Evolutionary conservation across 257 asterid species (phyloP).

Genomic region (Solanum chmielewskii): DNA sequence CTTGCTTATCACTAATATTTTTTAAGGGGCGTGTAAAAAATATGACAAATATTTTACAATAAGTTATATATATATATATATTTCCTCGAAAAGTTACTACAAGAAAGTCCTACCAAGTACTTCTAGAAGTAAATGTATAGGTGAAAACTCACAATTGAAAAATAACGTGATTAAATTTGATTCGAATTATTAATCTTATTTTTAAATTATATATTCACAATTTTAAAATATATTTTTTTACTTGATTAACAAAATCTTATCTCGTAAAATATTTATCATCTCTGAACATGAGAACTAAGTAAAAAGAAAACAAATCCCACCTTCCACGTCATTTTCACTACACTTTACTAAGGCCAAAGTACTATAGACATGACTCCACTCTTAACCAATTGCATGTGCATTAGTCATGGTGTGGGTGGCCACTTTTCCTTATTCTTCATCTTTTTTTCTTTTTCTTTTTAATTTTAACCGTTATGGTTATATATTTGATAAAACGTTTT

Average conservation of each 20-base stretch:
- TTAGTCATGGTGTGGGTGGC: conserved; percentile 32
- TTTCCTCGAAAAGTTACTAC: neutral
- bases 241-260: rapidly evolving
- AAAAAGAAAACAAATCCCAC: conserved; percentile 5
- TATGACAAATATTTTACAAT: neutral
- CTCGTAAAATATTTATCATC: too few species aligned
- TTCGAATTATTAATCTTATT: rapidly evolving
- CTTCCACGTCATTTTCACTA: neutral
- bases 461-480: neutral
- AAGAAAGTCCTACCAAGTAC: neutral
- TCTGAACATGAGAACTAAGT: neutral
- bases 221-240: rapidly evolving
- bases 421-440: conserved; percentile 29
- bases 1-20: too few species aligned
- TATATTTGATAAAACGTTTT: rapidly evolving
- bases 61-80: neutral
- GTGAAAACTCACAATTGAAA: neutral
- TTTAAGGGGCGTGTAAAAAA: neutral
- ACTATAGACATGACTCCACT: conserved; percentile 40
- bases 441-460: neutral
- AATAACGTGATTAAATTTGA: too few species aligned
- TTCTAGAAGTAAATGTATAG: neutral
- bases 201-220: too few species aligned
- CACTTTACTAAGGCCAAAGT: neutral
- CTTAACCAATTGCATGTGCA: conserved; percentile 39